phyloP scores from a whole-genome alignment of 2,329 filamentous ascomycete genomes.

The Talaromyces piceae region DNA sequence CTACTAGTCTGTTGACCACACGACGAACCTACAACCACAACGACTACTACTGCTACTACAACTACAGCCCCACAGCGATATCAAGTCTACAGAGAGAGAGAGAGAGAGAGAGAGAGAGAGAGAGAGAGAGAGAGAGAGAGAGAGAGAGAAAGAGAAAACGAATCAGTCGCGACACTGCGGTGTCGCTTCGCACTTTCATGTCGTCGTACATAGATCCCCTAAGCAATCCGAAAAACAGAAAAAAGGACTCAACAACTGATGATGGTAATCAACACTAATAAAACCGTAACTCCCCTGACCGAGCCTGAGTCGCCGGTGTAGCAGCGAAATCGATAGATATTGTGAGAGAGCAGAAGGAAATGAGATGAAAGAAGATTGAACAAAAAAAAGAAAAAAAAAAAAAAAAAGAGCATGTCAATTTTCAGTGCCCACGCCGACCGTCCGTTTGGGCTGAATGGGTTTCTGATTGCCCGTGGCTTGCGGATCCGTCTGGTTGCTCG shows the following conservation, averaged over 20 bases:
- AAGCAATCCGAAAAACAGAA: background rate
- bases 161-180: background rate
- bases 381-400: background rate
- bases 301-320: background rate
- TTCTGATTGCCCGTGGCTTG: conserved; percentile 5
- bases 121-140: background rate
- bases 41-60: too few species aligned
- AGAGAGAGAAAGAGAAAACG: background rate
- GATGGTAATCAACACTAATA: background rate
- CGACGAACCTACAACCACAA: too few species aligned
- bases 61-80: background rate
- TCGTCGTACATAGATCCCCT: background rate
- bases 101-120: background rate
- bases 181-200: background rate
- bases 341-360: background rate
- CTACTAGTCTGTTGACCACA: too few species aligned
- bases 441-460: conserved; percentile 10
- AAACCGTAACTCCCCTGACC: background rate
- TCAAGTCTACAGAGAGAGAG: background rate
- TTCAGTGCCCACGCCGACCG: conserved; percentile 9
- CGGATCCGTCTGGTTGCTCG: conserved; percentile 8
- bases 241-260: background rate
- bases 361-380: background rate
- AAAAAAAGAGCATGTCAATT: background rate
- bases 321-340: background rate